Base-by-base conservation (phyloP, 1,284 basidiomycete species). In the Ustilago bromivora region DNA sequence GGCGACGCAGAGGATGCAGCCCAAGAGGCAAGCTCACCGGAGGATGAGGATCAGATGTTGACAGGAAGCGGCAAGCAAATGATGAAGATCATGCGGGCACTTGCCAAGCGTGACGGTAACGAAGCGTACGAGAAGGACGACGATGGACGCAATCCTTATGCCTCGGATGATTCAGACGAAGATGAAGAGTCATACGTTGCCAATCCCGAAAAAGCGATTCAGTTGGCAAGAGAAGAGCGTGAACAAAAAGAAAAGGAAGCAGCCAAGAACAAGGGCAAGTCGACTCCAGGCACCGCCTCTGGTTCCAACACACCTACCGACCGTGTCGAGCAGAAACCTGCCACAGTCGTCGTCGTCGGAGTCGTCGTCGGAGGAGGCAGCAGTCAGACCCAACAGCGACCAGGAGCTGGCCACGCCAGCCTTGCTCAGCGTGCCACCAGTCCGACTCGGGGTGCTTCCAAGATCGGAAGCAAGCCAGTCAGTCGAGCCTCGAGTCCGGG, bases 21-120 rank as follows among this genome's bases (percentile, higher is more conserved):
- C 7, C 78, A 76, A 49, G 75, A 71, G 31, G 76, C 62, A 54
- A 71, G 68, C 19, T 76, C 68, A 11, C 69, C 58, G 11, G 79
- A 80, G 61, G 77, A 76, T n/a, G 65, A 79, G 46, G 78, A 84
- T 55, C 80, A 84, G 46, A 59, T 73, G 56, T 57, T 85, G 57
- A 85, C 82, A 17, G 81, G 84, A 51, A 81, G 76, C n/a, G 84
- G 82, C 23, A 80, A 77, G 52, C 84, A 86, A 70, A 83, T 86
- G 83, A 83, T 83, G 75, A 84, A 84, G 76, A 85, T 86, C 60
- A 85, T 86, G 84, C 71, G 78, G 7, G 84, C 84, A 8, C 77
- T 85, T 2, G 82, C 74, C 32, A 76, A 79, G 55, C 77, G 80
- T 15, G 82, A 83, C 28, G 84, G 84, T 46, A 79, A 82, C 43